Evolutionary conservation across 768 basidiomycete genomes (phyloP), one percentile per base, ranked within the genome.

Genomic region (Panaeolus papilionaceus): DNA sequence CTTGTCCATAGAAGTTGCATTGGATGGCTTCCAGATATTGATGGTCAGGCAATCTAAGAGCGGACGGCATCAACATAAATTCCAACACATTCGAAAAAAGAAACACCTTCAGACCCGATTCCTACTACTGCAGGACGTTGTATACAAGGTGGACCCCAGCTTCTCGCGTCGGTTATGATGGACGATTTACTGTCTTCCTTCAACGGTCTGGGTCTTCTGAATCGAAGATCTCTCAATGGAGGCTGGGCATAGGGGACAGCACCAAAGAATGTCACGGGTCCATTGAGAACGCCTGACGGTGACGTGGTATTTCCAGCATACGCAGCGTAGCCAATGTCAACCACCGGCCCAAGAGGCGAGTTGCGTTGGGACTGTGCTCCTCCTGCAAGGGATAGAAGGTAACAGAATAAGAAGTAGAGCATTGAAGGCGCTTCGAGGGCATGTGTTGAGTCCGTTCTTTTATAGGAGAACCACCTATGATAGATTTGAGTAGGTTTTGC

Each of bases 11-110:
- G 66, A 10, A 7, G 61, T 64, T 12, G 75, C 68, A 23, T 81
- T 80, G 0, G 82, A 78, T 0, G 88, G 88, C 28, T 85, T 78
- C 68, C 86, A 86, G 4, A 90, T 75, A 72, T 89, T 88, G 62
- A 89, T 74, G 26, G 86, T 87, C 63, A 89, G 75, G 71, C 86
- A 89, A 68, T 89, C 87, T 74, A 87, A 85, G 82, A 42, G 33
- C 2, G 12, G 45, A 20, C 3, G 10, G 51, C 8, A 3, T 44
- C 20, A 61, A 40, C 16, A 4, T 28, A 7, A 37, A 20, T 26
- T 51, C 26, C 47, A 37, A 39, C 9, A 20, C 1, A 26, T 1
- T 62, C 47, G 28, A 1, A 38, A 37, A 39, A 11, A 18, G 11
- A 69, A 73, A 20, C 61, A 80, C 82, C 83, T 75, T 85, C 84